phyloP scores from a whole-genome alignment of 306 rosid species.

The Prunus mongolica region DNA sequence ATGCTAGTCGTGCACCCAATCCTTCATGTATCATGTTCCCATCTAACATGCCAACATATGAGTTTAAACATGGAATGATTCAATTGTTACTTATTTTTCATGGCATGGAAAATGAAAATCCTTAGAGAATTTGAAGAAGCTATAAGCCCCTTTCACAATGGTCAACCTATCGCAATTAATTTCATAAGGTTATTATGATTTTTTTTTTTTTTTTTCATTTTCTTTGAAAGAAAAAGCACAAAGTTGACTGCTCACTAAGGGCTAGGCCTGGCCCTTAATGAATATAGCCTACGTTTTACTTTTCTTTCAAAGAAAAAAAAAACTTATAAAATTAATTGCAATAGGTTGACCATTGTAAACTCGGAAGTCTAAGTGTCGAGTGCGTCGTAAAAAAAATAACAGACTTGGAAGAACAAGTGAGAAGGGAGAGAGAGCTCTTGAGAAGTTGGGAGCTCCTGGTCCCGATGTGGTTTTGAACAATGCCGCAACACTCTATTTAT shows the following conservation, averaged over 20 bases:
- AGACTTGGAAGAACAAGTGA: too few relatives aligned
- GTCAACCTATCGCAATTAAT: too few relatives aligned
- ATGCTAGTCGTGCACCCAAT: neutral
- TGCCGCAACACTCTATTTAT: too few relatives aligned
- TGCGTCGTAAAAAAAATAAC: too few relatives aligned
- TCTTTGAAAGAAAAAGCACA: neutral
- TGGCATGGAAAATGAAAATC: neutral
- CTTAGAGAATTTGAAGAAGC: neutral
- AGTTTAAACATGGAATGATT: neutral
- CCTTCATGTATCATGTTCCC: constrained; percentile 11
- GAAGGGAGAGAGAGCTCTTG: too few relatives aligned
- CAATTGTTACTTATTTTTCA: neutral
- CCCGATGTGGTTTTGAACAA: too few relatives aligned
- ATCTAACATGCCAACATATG: neutral
- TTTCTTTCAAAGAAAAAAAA: neutral
- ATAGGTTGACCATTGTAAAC: neutral
- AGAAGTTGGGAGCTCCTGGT: too few relatives aligned
- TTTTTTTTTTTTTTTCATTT: neutral
- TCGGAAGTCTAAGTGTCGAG: too few relatives aligned
- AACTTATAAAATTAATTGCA: neutral
- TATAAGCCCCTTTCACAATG: neutral
- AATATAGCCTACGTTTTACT: neutral
- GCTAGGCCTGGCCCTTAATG: neutral
- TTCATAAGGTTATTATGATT: neutral
- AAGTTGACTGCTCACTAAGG: neutral